phyloP scores from a whole-genome alignment of 208 protist genomes.

The Crithidia expoeki region DNA sequence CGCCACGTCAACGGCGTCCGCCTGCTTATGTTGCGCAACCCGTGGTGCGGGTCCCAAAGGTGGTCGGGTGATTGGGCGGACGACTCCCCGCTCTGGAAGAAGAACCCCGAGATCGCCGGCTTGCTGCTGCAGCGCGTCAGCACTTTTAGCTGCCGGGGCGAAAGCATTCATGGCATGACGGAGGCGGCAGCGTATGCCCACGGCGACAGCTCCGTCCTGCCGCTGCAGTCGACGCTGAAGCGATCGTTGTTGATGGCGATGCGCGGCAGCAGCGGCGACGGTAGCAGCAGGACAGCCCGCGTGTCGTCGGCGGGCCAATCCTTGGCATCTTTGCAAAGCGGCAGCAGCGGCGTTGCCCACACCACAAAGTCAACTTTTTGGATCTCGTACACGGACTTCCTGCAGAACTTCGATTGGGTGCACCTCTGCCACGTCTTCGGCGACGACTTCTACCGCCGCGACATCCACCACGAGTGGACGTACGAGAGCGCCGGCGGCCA shows the following conservation, averaged over 20 bases:
- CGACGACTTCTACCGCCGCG: slow-evolving; percentile 43
- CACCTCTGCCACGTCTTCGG: slow-evolving; percentile 72
- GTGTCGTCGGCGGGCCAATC: neutral
- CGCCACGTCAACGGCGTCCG: slow-evolving; percentile 61
- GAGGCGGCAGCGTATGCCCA: slow-evolving; percentile 11
- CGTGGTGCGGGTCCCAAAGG: slow-evolving; percentile 27
- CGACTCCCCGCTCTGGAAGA: slow-evolving; percentile 65
- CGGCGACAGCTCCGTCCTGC: slow-evolving; percentile 17
- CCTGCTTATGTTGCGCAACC: slow-evolving; percentile 65
- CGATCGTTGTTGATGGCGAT: slow-evolving; percentile 27
- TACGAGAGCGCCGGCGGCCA: slow-evolving; percentile 54
- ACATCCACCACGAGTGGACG: slow-evolving; percentile 68
- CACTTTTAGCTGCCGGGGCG: neutral
- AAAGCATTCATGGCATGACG: slow-evolving; percentile 6
- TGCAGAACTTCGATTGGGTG: slow-evolving; percentile 65
- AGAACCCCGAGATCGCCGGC: slow-evolving; percentile 56
- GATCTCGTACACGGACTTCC: slow-evolving; percentile 86
- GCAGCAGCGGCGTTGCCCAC: neutral
- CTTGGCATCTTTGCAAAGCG: neutral
- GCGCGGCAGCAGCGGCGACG: slow-evolving; percentile 5
- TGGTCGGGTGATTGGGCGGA: slow-evolving; percentile 87
- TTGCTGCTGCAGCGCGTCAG: slow-evolving; percentile 34
- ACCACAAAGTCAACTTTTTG: slow-evolving; percentile 54
- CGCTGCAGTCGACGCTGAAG: slow-evolving; percentile 6
- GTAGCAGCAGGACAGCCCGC: neutral